Evolutionary conservation across 805 yeast genomes (phyloP), one percentile per base, ranked within the genome.

Genomic region (Nakazawaea laoshanensis): DNA sequence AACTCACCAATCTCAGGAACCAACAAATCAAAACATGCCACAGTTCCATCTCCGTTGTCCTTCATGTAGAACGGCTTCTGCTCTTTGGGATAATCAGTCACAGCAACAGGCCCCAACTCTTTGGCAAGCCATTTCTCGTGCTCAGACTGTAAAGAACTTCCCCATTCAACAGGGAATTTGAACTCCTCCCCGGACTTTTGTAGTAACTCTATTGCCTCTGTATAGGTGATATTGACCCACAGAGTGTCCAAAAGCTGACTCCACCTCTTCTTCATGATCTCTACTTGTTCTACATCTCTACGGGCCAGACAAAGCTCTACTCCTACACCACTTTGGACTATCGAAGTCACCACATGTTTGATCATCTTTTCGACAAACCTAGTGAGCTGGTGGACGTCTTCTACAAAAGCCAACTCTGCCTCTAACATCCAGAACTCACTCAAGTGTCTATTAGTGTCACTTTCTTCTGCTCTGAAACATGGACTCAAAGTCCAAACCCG

Each of bases 391-490:
- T 50, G 48, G 5, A 88, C 68, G 10, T 62, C 54, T 4, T 65
- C 63, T 2, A 81, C 56, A 52, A 82, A 83, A 7, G 85, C 76
- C 14, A 86, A 55, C 51, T 92, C 99, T 0, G 87, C 94, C 54
- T 92, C 99, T 3, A 92, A 57, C 96, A 92, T 88, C 96, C 96
- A 92, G 53, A 92, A 92, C 54, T 92, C 99, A 38, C 89, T 72
- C 38, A 92, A 57, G 53, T 92, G 99, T 32, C 98, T 67, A 46
- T 77, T 83, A 0, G 99, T 92, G 49, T 86, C 88, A 37, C 94
- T 81, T 32, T 70, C 70, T 49, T 92, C 99, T 1, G 98, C 97
- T 42, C 99, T 65, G 52, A 92, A 92, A 37, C 95, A 85, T 2
- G 98, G 98, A 0, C 87, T 66, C 16, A 89, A 49, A 0, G 94